phyloP scores from a whole-genome alignment of 1,139 yeast genomes.

The Saccharomyces uvarum region DNA sequence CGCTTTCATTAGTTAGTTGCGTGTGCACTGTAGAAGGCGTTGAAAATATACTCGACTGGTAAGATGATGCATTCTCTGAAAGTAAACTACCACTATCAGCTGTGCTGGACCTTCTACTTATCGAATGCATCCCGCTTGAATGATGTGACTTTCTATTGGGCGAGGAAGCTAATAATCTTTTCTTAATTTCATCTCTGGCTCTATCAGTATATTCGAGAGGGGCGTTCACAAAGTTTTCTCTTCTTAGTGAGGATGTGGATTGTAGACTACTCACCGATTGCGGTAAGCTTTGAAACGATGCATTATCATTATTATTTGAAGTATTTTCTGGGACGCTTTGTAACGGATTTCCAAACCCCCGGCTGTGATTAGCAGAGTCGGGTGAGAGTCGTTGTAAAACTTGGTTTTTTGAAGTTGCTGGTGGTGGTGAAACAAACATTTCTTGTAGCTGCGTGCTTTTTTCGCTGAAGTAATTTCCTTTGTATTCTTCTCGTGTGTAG shows the following conservation, averaged over 20 bases:
- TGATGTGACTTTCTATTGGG: not conserved
- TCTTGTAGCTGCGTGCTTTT: not conserved
- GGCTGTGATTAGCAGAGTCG: not conserved
- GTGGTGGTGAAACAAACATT: conserved; percentile 32
- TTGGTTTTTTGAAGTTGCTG: conserved; percentile 23
- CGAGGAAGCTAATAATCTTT: conserved; percentile 23
- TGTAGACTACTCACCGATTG: not conserved
- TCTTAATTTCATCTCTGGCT: conserved; percentile 36
- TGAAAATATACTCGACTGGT: conserved; percentile 27
- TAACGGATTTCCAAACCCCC: not conserved
- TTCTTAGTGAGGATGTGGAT: not conserved
- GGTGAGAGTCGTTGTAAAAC: conserved; percentile 2
- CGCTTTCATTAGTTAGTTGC: conserved; percentile 5
- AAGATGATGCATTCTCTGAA: conserved; percentile 21
- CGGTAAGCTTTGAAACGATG: not conserved
- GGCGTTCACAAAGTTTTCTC: conserved; percentile 28
- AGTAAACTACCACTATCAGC: conserved; percentile 14
- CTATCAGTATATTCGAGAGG: conserved; percentile 36
- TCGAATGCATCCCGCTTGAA: not conserved
- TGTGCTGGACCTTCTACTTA: conserved; percentile 4
- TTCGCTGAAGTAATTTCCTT: not conserved
- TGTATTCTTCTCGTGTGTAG: not conserved
- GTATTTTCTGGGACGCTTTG: not conserved
- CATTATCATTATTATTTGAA: not conserved
- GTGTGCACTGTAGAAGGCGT: conserved; percentile 19